Conservation (phyloP, 148 eudicot genomes). For the Silene conica region DNA sequence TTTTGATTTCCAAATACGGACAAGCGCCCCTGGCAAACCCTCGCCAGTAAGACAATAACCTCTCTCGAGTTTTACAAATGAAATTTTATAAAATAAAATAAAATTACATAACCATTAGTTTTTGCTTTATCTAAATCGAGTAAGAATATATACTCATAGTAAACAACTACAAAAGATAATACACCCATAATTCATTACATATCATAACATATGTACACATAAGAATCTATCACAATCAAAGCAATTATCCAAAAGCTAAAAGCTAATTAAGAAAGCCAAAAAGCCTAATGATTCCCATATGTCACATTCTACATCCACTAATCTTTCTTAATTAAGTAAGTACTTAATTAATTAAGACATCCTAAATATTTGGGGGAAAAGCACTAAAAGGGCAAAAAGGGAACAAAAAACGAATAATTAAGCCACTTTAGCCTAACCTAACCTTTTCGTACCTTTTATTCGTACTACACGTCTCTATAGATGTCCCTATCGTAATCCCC, state of each 20-base stretch:
- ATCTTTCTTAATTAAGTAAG: neutral
- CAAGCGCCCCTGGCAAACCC: no score
- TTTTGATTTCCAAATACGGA: no score
- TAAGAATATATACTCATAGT: no score
- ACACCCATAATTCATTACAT: neutral
- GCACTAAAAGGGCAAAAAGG: neutral
- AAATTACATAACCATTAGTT: no score
- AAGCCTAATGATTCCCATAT: neutral
- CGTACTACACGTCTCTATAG: neutral
- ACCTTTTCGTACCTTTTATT: neutral
- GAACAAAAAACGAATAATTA: neutral
- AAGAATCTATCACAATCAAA: neutral
- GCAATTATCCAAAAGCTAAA: neutral
- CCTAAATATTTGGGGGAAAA: neutral
- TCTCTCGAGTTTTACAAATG: no score
- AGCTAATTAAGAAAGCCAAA: neutral
- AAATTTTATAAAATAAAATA: no score
- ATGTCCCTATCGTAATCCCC: neutral
- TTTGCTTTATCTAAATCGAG: no score
- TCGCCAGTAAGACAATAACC: no score
- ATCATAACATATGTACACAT: no score
- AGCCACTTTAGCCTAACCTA: neutral
- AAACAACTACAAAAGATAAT: no score
- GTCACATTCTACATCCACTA: neutral
- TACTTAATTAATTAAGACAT: neutral